Evolutionary conservation across 305 asterid genomes (phyloP).

Genomic region (Solanum hybrid): DNA sequence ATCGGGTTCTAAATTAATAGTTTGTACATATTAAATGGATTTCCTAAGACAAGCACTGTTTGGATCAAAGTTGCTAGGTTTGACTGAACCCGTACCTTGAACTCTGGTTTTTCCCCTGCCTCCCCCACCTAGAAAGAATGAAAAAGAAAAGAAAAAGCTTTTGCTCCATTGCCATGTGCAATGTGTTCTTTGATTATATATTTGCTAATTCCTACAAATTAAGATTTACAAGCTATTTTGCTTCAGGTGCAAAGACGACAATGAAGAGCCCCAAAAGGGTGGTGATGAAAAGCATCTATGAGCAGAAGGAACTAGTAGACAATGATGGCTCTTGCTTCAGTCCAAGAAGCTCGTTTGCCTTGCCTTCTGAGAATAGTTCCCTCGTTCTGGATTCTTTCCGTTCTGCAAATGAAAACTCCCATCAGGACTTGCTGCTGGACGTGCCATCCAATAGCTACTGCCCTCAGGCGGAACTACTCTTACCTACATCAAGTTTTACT

Average conservation of each 20-base stretch:
- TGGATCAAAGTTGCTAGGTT: neutral
- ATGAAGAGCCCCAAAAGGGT: constrained; percentile 49
- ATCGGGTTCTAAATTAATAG: neutral
- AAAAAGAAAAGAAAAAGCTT: neutral
- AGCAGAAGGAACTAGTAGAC: constrained; percentile 34
- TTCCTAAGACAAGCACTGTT: neutral
- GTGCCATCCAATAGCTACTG: constrained; percentile 59
- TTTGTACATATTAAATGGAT: neutral
- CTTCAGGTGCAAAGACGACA: constrained; percentile 43
- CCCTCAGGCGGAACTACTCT: constrained; percentile 76
- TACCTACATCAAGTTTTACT: constrained; percentile 33
- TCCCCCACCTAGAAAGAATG: neutral
- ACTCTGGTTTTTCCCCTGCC: neutral
- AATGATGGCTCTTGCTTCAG: constrained; percentile 32
- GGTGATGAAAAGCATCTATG: constrained; percentile 24
- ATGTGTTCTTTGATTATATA: constrained; percentile 2
- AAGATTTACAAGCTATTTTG: constrained; percentile 22
- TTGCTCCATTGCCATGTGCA: neutral
- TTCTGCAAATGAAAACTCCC: constrained; percentile 32
- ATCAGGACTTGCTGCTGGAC: constrained; percentile 61
- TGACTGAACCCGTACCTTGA: constrained; percentile 2
- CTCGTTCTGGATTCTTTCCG: constrained; percentile 31
- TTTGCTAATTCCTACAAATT: constrained; percentile 24
- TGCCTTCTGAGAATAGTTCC: constrained; percentile 38
- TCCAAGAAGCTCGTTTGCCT: constrained; percentile 35